phyloP scores from a whole-genome alignment of 352 stramenopile species.

The Globisporangium nagaii region DNA sequence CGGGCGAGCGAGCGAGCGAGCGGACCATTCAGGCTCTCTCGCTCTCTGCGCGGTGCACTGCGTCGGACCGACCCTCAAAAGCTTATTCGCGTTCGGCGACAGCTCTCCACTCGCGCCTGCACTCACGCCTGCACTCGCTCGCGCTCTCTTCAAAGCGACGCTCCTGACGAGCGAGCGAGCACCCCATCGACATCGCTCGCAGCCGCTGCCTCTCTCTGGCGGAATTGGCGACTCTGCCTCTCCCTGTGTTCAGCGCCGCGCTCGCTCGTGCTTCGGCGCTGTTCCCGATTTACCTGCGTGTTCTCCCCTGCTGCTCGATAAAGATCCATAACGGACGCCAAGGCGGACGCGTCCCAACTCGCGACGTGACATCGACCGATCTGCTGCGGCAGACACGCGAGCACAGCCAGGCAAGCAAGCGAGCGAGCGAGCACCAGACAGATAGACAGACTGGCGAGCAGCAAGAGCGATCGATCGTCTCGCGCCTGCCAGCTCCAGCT shows the following conservation, averaged over 20 bases:
- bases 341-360: not conserved
- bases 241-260: not conserved
- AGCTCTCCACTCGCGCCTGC: too few relatives aligned
- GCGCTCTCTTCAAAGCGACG: too few relatives aligned
- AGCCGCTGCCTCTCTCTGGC: too few relatives aligned
- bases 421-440: not conserved
- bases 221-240: too few relatives aligned
- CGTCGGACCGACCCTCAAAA: not conserved
- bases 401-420: not conserved
- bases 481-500: too few relatives aligned
- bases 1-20: too few relatives aligned
- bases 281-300: not conserved
- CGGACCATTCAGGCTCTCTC: too few relatives aligned
- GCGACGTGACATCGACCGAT: not conserved
- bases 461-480: too few relatives aligned
- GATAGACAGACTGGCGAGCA: too few relatives aligned
- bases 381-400: not conserved
- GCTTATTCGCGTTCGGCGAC: not conserved
- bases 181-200: too few relatives aligned
- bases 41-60: too few relatives aligned
- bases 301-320: not conserved
- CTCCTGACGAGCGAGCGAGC: not conserved
- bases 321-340: not conserved
- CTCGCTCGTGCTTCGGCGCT: not conserved
- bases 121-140: too few relatives aligned